Evolutionary conservation across 306 rosid genomes (phyloP), one percentile per base, ranked within the genome.

Genomic region (Cucumis melo): DNA sequence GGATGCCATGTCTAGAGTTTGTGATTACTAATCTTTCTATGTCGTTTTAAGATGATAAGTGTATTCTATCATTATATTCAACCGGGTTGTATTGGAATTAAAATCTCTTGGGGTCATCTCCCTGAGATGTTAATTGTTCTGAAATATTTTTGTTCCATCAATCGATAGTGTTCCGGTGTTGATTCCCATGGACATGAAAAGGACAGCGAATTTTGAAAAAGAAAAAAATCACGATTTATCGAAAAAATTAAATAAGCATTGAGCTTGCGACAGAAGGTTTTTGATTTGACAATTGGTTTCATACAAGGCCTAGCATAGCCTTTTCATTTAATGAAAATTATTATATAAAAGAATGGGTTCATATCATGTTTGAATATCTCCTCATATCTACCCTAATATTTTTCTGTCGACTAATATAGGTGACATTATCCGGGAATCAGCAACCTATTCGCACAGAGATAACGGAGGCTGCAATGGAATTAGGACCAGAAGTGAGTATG

Each of bases 401-500:
- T 63, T 44, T 78, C 77, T 80, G 73, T 80, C 57, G 38, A 54
- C 21, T 55, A 77, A 27, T 78, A 42, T 77, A 93, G 98, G 96
- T 87, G 77, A 93, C 98, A 10, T 81, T 93, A 55, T 86, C 94
- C 23, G 98, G 98, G 80, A 87, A 89, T 81, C 98, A 91, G 84
- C 90, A 87, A 78, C 96, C 96, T 53, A 82, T 93, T 10, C 87
- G 90, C 36, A 88, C 91, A n/a, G 89, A 87, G 85, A 90, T 92
- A 70, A 87, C 93, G 1, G 96, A 89, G 86, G 95, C 95, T 78
- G 98, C 98, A 48, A 88, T 91, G 96, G 89, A 91, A 82, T 84
- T 93, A 82, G 96, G 98, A 81, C 70, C 96, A 11, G 98, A 91
- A 83, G 98, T 88, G 81, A 85, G 94, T 81, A 10, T 55, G 14